Conservation (phyloP, 208 protist species). For the Trypanosoma mega region DNA sequence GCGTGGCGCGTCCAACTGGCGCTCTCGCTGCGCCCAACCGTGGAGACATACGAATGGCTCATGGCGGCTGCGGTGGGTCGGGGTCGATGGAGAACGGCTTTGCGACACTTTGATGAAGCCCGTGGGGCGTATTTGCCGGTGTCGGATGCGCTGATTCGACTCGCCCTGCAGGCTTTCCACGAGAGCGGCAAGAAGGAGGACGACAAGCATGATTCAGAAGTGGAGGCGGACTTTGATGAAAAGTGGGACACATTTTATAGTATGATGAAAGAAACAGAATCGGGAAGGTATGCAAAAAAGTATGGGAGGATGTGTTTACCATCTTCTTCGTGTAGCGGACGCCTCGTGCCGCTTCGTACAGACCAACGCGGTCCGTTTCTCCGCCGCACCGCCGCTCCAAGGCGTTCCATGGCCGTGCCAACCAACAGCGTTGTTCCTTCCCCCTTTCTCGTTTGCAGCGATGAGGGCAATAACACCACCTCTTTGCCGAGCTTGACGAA, state of each 20-base stretch:
- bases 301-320: too few relatives aligned
- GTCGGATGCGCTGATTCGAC: conserved; percentile 38
- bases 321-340: too few relatives aligned
- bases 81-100: conserved; percentile 40
- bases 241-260: too few relatives aligned
- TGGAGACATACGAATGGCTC: conserved; percentile 68
- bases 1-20: neutral
- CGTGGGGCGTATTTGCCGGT: conserved; percentile 30
- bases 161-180: conserved; percentile 42
- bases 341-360: conserved; percentile 30
- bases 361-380: conserved; percentile 43
- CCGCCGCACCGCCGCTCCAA: conserved; percentile 29
- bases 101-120: conserved; percentile 53
- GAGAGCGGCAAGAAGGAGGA: conserved; percentile 18
- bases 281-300: too few relatives aligned
- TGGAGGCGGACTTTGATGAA: too few relatives aligned
- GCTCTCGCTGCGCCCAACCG: conserved; percentile 41
- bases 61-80: conserved; percentile 48
- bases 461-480: too few relatives aligned
- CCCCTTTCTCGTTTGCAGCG: too few relatives aligned
- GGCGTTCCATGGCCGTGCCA: too few relatives aligned
- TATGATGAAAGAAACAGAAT: too few relatives aligned
- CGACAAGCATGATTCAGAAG: neutral
- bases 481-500: too few relatives aligned
- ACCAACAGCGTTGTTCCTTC: conserved; percentile 5